Conservation (phyloP, 805 yeast species). For the Wickerhamiella alocasiicola region DNA sequence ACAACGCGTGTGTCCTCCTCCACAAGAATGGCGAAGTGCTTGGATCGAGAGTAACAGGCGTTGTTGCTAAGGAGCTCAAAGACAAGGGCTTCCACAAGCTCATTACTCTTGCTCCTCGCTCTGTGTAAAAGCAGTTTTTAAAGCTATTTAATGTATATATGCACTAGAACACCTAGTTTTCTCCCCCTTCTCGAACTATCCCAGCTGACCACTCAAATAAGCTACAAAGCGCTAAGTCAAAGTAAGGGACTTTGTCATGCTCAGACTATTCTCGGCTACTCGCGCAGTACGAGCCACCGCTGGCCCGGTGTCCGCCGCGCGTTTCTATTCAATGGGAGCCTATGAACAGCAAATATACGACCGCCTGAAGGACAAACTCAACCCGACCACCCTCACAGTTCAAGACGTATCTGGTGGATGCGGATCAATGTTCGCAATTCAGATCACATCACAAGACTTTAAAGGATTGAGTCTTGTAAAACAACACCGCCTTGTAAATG, state of each 20-base stretch:
- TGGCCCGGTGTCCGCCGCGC: neutral
- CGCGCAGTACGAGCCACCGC: conserved; percentile 1
- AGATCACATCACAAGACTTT: conserved; percentile 58
- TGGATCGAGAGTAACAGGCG: conserved; percentile 84
- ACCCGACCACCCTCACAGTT: conserved; percentile 54
- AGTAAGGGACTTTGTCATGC: neutral
- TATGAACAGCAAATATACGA: conserved; percentile 54
- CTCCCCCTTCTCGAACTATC: too few species aligned
- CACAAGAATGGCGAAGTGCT: conserved; percentile 89
- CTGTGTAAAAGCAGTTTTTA: conserved; percentile 33
- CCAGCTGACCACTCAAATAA: too few species aligned
- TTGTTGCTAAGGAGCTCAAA: conserved; percentile 82
- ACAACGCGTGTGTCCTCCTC: conserved; percentile 90
- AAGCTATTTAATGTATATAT: too few species aligned
- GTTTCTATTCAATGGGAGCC: conserved; percentile 32
- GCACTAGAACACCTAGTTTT: too few species aligned
- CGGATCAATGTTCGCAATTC: conserved; percentile 94
- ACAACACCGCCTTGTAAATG: conserved; percentile 85
- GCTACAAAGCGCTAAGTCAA: too few species aligned
- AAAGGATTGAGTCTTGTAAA: conserved; percentile 74
- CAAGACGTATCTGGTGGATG: conserved; percentile 89
- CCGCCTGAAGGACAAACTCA: conserved; percentile 41
- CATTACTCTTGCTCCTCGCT: conserved; percentile 82
- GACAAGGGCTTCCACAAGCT: conserved; percentile 75
- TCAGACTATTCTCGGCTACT: neutral